Base-by-base conservation (phyloP, 1,139 yeast genomes). In the Saccharomyces hybrid region DNA sequence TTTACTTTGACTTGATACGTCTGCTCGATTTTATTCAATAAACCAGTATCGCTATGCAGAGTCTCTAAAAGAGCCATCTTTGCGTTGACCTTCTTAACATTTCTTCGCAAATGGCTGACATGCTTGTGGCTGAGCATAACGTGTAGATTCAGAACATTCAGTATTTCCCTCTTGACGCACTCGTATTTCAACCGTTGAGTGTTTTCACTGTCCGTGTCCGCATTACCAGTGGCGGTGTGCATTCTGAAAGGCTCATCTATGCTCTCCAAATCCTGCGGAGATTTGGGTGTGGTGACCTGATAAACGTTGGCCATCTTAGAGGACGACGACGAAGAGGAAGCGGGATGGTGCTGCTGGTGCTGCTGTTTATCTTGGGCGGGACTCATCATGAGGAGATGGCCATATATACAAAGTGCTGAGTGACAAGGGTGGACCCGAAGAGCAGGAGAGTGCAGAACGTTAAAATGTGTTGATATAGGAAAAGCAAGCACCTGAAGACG, bases 71-170 rank as follows among this genome's bases (percentile, higher is more conserved):
- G 74, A 9, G 79, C 70, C 76, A 83, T 72, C 60, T 82, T 84
- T 1, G 84, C 77, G 63, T 84, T 86, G 31, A 85, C 82, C 61
- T 82, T 82, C 31, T 82, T 79, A 9, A 84, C 77, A 63, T 86
- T 91, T 56, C 78, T 79, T 57, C 83, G 82, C 4, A 86, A 77
- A 48, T 78, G 69, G 27, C 76, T 73, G 52, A 83, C 72, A 67
- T 87, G 91, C 55, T 83, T 78, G 68, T 86, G 90, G 59, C 84
- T 86, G 58, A 86, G 73, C 50, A 87, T 70, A 14, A 86, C 83
- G 67, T 87, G 95, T 54, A 86, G 69, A 66, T 86, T 88, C 32
- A 87, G 84, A 63, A 61, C 72, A 63, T 63, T 76, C 57, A 65
- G 50, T 13, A 73, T 58, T 52, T 69, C 70, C 44, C 65, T 64